A percentile compares a stretch with the other conserved stretches of the same genome.
Conservation (phyloP, 805 yeast genomes). For the Candida methanosorbosa region DNA sequence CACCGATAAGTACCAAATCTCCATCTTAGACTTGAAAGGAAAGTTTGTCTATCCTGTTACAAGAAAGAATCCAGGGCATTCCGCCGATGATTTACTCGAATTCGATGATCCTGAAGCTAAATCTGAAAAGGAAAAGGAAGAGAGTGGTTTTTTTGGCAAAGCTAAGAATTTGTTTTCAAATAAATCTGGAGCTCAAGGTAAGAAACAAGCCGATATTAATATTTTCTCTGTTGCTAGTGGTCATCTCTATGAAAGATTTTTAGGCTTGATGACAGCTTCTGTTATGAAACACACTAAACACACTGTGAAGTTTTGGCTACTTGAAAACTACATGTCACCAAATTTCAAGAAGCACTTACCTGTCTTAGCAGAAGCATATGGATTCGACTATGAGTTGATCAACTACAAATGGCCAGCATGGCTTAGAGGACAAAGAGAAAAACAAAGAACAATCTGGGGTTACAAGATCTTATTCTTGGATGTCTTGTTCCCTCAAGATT, state of each 20-base stretch:
- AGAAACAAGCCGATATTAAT: constrained; percentile 53
- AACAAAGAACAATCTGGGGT: constrained; percentile 79
- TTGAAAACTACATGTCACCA: constrained; percentile 75
- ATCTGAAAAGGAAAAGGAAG: not conserved
- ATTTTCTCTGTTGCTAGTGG: constrained; percentile 82
- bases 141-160: not conserved
- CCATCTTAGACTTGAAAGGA: constrained; percentile 38
- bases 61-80: constrained; percentile 21
- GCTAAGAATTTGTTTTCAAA: not conserved
- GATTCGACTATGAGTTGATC: constrained; percentile 68
- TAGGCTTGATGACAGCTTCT: constrained; percentile 73
- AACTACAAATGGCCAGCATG: constrained; percentile 91
- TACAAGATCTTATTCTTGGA: constrained; percentile 82
- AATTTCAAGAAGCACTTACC: constrained; percentile 56
- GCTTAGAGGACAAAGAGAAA: constrained; percentile 72
- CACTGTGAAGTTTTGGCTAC: constrained; percentile 75
- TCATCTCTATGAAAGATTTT: constrained; percentile 63
- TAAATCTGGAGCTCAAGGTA: not conserved
- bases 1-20: constrained; percentile 13
- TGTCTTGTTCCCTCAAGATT: constrained; percentile 72
- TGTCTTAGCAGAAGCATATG: constrained; percentile 42
- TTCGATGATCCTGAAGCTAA: too few relatives aligned
- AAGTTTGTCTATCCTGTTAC: constrained; percentile 36
- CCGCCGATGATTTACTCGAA: constrained; percentile 4
- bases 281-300: constrained; percentile 58